These are phyloP conservation scores for Sphagnum contortum DNA, from an alignment of 225 moss, liverwort and hornwort genomes.

Conservation along the genomic window DNA sequence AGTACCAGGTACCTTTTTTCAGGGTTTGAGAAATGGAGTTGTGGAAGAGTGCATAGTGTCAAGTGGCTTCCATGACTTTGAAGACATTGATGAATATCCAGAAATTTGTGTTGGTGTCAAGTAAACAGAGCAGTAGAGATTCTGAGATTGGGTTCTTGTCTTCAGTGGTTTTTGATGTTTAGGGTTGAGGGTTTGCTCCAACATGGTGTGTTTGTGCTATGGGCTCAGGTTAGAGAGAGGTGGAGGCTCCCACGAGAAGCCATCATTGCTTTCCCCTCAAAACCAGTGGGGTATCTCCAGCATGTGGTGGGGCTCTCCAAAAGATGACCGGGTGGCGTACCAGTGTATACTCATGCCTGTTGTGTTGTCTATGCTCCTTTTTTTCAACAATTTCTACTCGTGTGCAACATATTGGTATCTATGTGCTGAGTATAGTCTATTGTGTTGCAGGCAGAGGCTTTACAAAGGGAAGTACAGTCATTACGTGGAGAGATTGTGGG, in stretches of 20 bases:
- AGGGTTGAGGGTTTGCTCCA: not conserved
- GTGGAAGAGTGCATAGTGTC: not conserved
- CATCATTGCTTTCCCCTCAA: slow-evolving; percentile 70
- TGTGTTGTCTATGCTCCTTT: not conserved
- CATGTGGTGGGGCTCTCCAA: slow-evolving; percentile 67
- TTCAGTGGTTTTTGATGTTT: too few relatives aligned
- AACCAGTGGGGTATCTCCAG: slow-evolving; percentile 84
- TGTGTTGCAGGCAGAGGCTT: slow-evolving; percentile 64
- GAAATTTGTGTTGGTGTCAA: not conserved
- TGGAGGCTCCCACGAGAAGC: slow-evolving; percentile 46
- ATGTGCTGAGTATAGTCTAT: slow-evolving; percentile 3
- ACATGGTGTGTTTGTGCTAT: slow-evolving; percentile 1
- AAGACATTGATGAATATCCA: not conserved
- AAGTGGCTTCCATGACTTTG: not conserved
- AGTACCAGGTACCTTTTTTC: slow-evolving; percentile 41
- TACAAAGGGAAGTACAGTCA: slow-evolving; percentile 81
- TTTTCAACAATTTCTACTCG: not conserved
- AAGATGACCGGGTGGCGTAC: slow-evolving; percentile 77
- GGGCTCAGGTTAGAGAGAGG: slow-evolving; percentile 41
- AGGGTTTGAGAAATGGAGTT: not conserved
- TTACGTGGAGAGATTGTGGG: slow-evolving; percentile 91
- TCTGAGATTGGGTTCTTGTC: not conserved
- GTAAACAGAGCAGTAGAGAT: not conserved
- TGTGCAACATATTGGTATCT: not conserved
- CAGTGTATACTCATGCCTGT: slow-evolving; percentile 3